These are phyloP conservation scores for Juglanconis oblonga DNA, from an alignment of 2,329 filamentous ascomycete species.

Conservation along the genomic window DNA sequence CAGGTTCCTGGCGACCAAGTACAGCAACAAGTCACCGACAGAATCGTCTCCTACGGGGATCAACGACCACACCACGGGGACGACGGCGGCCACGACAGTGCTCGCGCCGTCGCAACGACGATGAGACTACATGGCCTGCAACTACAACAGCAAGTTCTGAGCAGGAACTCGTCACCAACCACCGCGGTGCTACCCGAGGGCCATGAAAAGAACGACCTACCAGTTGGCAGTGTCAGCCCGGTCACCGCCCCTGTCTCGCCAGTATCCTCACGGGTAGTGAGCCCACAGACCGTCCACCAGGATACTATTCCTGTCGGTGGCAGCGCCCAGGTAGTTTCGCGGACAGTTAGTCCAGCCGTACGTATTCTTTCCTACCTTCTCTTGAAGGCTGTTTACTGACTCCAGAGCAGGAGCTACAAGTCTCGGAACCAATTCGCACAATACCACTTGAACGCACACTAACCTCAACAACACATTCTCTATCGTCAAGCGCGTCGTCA, in stretches of 20 bases:
- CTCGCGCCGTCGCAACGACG: background rate
- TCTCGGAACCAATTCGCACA: background rate
- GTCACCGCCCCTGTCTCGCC: background rate
- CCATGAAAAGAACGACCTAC: background rate
- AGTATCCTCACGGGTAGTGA: background rate
- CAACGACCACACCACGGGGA: conserved; percentile 11
- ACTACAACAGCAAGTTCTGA: background rate
- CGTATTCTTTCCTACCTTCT: background rate
- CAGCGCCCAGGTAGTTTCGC: background rate
- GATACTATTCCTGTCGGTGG: background rate
- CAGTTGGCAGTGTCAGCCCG: background rate
- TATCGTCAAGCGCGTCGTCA: background rate
- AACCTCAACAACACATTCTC: background rate
- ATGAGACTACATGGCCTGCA: background rate
- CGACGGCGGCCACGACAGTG: conserved; percentile 2
- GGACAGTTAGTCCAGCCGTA: conserved; percentile 13
- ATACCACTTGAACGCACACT: background rate
- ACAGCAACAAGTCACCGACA: background rate
- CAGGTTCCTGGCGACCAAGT: background rate
- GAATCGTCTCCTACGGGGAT: background rate
- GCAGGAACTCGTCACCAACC: background rate
- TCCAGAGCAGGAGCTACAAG: conserved; percentile 7
- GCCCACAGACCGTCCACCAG: background rate
- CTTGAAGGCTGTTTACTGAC: conserved; percentile 6
- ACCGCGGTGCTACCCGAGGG: background rate